A percentile compares a stretch with the other conserved stretches of the same genome.
phyloP scores from a whole-genome alignment of 495 filamentous ascomycete genomes.

The Penicillium canescens region DNA sequence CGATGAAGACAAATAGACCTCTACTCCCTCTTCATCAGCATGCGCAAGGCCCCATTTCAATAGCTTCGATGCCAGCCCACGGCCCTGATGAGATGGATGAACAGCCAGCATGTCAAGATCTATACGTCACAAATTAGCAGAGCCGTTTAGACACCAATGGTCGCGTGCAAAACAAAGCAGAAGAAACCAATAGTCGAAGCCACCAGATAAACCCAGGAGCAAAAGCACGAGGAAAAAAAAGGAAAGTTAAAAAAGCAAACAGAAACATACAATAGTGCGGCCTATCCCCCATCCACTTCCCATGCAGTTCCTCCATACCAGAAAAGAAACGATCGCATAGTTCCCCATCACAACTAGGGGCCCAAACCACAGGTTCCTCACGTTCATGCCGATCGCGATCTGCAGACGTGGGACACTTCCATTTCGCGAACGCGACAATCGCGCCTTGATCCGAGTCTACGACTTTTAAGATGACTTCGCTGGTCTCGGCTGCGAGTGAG shows the following conservation, averaged over 20 bases:
- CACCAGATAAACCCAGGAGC: not conserved
- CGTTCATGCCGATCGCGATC: slow-evolving; percentile 12
- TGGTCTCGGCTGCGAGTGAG: not conserved
- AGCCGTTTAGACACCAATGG: not conserved
- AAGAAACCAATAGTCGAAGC: no score
- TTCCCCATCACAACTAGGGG: slow-evolving; percentile 14
- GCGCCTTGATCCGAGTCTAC: slow-evolving; percentile 8
- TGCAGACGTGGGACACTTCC: slow-evolving; percentile 15
- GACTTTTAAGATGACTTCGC: slow-evolving; percentile 21
- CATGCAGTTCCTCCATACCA: slow-evolving; percentile 18
- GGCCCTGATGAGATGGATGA: slow-evolving; percentile 39
- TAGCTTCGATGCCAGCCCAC: slow-evolving; percentile 37
- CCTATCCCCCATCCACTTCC: slow-evolving; percentile 20
- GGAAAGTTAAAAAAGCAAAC: not conserved
- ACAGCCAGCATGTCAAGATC: slow-evolving; percentile 38
- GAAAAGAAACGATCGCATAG: slow-evolving; percentile 28
- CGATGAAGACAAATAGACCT: slow-evolving; percentile 36
- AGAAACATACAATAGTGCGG: slow-evolving; percentile 30
- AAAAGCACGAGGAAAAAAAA: not conserved
- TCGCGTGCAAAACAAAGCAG: no score
- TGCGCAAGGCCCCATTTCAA: slow-evolving; percentile 42
- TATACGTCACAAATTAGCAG: slow-evolving; percentile 7
- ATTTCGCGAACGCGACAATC: slow-evolving; percentile 27
- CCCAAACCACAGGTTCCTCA: slow-evolving; percentile 10
- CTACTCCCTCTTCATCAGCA: slow-evolving; percentile 38